Conservation (phyloP, 2,329 filamentous ascomycete genomes). For the Fusarium globosum region DNA sequence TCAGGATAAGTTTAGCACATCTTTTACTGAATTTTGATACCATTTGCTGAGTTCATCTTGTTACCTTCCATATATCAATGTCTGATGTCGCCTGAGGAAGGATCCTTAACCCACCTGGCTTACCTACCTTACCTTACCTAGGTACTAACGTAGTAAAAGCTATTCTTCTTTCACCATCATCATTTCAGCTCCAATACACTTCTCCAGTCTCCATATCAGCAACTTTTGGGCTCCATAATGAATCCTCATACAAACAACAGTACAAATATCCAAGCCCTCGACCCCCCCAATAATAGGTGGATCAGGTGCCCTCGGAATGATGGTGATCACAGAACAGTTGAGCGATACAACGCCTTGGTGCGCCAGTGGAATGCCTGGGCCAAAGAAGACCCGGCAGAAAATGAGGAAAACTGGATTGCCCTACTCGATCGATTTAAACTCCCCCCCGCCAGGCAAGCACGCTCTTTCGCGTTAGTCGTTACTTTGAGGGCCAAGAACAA, state of each 20-base stretch:
- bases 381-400: neutral
- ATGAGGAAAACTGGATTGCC: neutral
- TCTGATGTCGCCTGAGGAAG: no score
- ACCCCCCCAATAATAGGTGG: neutral
- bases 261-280: neutral
- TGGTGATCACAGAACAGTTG: no score
- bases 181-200: neutral
- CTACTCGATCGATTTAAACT: neutral
- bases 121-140: no score
- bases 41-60: no score
- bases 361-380: neutral
- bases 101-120: no score
- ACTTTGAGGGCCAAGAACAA: rapidly evolving
- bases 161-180: neutral
- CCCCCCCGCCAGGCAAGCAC: rapidly evolving
- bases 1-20: neutral
- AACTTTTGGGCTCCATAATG: neutral
- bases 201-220: neutral
- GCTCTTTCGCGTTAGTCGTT: rapidly evolving
- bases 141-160: no score
- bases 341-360: neutral
- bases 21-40: no score
- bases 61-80: no score
- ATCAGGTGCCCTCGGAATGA: neutral
- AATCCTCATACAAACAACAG: neutral